Base-by-base conservation (phyloP, 2,329 filamentous ascomycete species). In the Paraconiothyrium brasiliense region DNA sequence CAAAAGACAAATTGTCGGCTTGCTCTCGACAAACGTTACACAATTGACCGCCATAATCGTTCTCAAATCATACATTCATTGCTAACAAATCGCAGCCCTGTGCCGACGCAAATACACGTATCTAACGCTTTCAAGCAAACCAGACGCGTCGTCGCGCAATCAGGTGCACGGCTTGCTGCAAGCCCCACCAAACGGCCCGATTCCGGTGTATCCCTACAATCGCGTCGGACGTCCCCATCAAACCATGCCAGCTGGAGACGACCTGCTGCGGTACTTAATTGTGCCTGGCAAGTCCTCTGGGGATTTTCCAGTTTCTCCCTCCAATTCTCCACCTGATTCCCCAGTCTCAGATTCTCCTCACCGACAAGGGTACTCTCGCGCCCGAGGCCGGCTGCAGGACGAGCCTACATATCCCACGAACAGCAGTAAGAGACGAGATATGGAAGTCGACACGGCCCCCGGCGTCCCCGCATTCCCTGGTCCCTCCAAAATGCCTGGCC, bases 81-180 rank as follows among this genome's bases (percentile, higher is more conserved):
- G 16, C 39, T 16, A 7, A 9, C 39, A 39, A n/a, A 7, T n/a
- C 8, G 39, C 7, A n/a, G 39, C n/a, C 27, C 27, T n/a, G 39
- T 41, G 16, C 37, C 14, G 39, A n/a, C 39, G n/a, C 39, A 41
- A 41, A n/a, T 14, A 16, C n/a, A 4, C 27, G 27, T 4, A 4
- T 30, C 6, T 6, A 2, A 30, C 6, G 4, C 27, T 30, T 30
- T 30, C 27, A 30, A 6, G 6, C 44, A 57, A 50, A 57, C 55
- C 9, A 55, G 63, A 65, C 67, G 61, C 70, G 65, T 41, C 60
- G 48, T 66, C 68, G 64, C 71, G 69, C 68, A 66, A 69, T 72
- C 68, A 72, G 64, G 63, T 71, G 65, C 39, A 16, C 37, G 37
- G 10, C 37, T 39, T 47, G 63, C 57, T 34, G 62, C 50, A 47